Base-by-base conservation (phyloP, 2,329 filamentous ascomycete species). In the Xylaria sp. region DNA sequence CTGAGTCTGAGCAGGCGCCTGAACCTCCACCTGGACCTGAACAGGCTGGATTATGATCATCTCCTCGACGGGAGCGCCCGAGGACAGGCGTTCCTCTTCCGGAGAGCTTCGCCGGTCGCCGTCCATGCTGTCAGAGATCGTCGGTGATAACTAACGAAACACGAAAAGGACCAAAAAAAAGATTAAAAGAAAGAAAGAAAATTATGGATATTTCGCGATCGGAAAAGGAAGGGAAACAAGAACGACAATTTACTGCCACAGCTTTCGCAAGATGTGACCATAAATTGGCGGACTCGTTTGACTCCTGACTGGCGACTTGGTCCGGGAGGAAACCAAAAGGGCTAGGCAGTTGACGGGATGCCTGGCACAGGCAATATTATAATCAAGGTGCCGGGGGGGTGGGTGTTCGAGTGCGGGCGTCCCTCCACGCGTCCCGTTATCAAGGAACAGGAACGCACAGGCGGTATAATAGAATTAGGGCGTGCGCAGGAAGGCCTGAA, bases 81-180 rank as follows among this genome's bases (percentile, higher is more conserved):
- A 58, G 9, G 61, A 59, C 18, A 59, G 48, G 35, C 49, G 50
- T 23, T 54, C 52, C 50, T 59, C 52, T 19, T 55, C 57, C 30
- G 23, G 34, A 9, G 61, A 52, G 35, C 47, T 30, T 8, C 50
- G 51, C 30, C 39, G 56, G 52, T 23, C 47, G 46, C 34, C 39
- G 35, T 63, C 63, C 63, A 64, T 64, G 30, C 37, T 50, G 55
- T 51, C n/a, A 35, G 23, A 50, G 30, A 23, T 11, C 34, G 52
- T 54, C 23, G 51, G 52, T 50, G 10, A 44, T 55, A 44, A 34
- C 54, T 13, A 42, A 42, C 37, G 11, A 42, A 13, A 42, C 34
- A 13, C 23, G 23, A 30, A 30, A 30, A 30, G 23, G 23, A 30
- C 23, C 11, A n/a, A 34, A 13, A 34, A 13, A 16, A 35, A 35